phyloP scores from a whole-genome alignment of 805 yeast genomes.

The Saccharomyces kudriavzevii region DNA sequence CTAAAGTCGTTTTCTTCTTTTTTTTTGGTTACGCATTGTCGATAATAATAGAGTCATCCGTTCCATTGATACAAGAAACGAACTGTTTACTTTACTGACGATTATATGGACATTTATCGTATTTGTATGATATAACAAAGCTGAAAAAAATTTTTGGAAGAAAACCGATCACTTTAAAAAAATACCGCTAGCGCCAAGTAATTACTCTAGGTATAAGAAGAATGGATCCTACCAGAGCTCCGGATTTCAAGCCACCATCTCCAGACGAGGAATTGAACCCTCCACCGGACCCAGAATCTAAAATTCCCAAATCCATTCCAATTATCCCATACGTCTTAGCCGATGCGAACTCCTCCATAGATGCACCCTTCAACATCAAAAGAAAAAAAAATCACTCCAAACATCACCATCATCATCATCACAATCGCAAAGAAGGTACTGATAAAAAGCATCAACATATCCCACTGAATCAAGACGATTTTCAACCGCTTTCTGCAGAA shows the following conservation, averaged over 20 bases:
- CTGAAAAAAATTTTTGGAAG: neutral
- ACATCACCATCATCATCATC: neutral
- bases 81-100: neutral
- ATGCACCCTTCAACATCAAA: conserved; percentile 45
- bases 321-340: conserved; percentile 74
- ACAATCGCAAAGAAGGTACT: conserved; percentile 1
- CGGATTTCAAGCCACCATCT: conserved; percentile 82
- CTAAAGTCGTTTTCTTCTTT: neutral
- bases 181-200: neutral
- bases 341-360: conserved; percentile 60
- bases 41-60: neutral
- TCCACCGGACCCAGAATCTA: conserved; percentile 54
- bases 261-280: conserved; percentile 54
- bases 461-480: conserved; percentile 50
- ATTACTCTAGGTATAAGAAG: neutral
- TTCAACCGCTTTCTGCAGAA: conserved; percentile 46
- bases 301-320: conserved; percentile 67
- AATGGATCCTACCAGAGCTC: conserved; percentile 93
- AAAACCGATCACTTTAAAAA: neutral
- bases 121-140: neutral
- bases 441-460: conserved; percentile 25
- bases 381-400: neutral
- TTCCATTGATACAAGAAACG: neutral
- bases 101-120: neutral
- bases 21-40: neutral